Percentiles rank a stretch among this genome's conserved stretches.
phyloP scores from a whole-genome alignment of 2,329 filamentous ascomycete genomes.

The Neonectria sp. region DNA sequence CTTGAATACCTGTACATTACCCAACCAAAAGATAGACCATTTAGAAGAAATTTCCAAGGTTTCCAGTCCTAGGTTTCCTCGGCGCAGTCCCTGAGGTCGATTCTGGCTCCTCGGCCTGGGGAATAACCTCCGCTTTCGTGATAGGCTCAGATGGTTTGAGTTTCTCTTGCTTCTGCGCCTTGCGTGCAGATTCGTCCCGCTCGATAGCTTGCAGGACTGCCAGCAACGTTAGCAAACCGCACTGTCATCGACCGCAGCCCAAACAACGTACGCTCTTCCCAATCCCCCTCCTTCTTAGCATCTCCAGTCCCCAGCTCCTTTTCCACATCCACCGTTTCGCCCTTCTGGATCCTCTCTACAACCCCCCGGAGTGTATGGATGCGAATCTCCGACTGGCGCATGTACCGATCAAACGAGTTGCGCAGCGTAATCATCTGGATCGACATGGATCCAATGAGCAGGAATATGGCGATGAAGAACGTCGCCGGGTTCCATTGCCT shows the following conservation, averaged over 20 bases:
- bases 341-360: slow-evolving; percentile 77
- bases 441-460: slow-evolving; percentile 94
- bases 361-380: slow-evolving; percentile 84
- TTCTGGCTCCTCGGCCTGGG: slow-evolving; percentile 30
- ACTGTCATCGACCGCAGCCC: neutral
- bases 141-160: slow-evolving; percentile 49
- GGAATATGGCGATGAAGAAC: slow-evolving; percentile 85
- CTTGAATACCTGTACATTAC: slow-evolving; percentile 56
- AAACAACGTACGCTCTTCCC: slow-evolving; percentile 81
- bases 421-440: slow-evolving; percentile 91
- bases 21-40: slow-evolving; percentile 33
- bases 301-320: slow-evolving; percentile 85
- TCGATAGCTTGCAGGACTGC: slow-evolving; percentile 79
- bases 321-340: slow-evolving; percentile 89
- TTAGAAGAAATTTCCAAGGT: slow-evolving; percentile 68
- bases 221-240: slow-evolving; percentile 30
- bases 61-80: slow-evolving; percentile 47
- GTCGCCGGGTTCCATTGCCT: slow-evolving; percentile 86
- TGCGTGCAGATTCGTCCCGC: slow-evolving; percentile 70
- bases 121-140: slow-evolving; percentile 19
- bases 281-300: slow-evolving; percentile 81
- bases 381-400: slow-evolving; percentile 83
- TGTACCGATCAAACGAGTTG: slow-evolving; percentile 81
- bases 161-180: slow-evolving; percentile 60
- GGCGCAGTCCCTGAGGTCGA: slow-evolving; percentile 41